phyloP scores from a whole-genome alignment of 352 stramenopile species.

The Phytopythium cucurbitacearum region DNA sequence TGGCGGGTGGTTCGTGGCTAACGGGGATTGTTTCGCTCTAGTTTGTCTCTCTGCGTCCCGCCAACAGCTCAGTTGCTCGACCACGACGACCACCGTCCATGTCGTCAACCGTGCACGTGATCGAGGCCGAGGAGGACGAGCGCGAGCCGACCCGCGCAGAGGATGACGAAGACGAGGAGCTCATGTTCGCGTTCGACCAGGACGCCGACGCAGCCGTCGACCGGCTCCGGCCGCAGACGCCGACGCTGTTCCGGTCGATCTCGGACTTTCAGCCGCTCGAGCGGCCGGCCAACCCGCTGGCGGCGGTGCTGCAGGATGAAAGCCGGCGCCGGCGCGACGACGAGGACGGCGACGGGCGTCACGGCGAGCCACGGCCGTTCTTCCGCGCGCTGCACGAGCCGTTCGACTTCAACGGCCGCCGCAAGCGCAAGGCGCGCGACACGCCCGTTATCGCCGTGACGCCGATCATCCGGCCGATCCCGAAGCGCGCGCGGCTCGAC shows the following conservation, averaged over 20 bases:
- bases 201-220: background rate
- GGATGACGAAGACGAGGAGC: constrained; percentile 45
- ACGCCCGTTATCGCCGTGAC: constrained; percentile 25
- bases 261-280: constrained; percentile 14
- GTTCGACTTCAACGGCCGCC: constrained; percentile 32
- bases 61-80: too few species aligned
- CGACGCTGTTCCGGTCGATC: constrained; percentile 25
- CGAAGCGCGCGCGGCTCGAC: constrained; percentile 44
- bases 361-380: constrained; percentile 3
- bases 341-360: constrained; percentile 2
- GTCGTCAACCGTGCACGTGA: background rate
- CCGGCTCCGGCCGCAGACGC: background rate
- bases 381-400: constrained; percentile 8
- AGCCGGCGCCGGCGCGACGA: constrained; percentile 26
- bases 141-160: background rate
- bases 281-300: constrained; percentile 41
- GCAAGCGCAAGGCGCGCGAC: constrained; percentile 55
- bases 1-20: too few species aligned
- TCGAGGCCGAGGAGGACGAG: constrained; percentile 17
- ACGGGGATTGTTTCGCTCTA: too few species aligned
- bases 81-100: background rate
- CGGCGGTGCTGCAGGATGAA: constrained; percentile 30
- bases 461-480: constrained; percentile 39
- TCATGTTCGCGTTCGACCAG: constrained; percentile 72
- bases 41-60: too few species aligned